These are phyloP conservation scores for Gentiana dahurica DNA, from an alignment of 257 asterid genomes.

Conservation along the genomic window DNA sequence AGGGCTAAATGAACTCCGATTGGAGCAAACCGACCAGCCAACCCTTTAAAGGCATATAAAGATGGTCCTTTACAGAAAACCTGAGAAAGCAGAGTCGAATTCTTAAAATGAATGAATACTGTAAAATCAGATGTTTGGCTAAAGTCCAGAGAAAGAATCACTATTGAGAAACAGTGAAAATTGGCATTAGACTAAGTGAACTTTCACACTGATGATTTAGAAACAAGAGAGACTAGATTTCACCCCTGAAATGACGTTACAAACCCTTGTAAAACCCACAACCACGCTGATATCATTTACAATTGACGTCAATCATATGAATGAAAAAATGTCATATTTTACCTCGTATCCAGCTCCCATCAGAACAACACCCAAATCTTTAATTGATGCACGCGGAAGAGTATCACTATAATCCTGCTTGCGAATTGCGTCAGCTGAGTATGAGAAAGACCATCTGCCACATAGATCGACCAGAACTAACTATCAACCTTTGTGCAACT, in stretches of 20 bases:
- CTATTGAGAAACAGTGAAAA: too few relatives aligned
- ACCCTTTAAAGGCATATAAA: conserved; percentile 67
- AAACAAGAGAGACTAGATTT: too few relatives aligned
- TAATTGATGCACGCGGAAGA: conserved; percentile 59
- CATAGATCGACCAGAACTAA: conserved; percentile 8
- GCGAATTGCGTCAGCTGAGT: conserved; percentile 57
- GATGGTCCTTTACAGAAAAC: conserved; percentile 81
- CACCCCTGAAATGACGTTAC: too few relatives aligned
- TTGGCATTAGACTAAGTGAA: too few relatives aligned
- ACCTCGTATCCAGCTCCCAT: conserved; percentile 92
- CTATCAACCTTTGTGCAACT: conserved; percentile 3
- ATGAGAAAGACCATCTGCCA: conserved; percentile 68
- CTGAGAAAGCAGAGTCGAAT: conserved; percentile 18
- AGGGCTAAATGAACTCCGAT: conserved; percentile 84
- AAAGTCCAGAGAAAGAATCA: too few relatives aligned
- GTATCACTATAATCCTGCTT: conserved; percentile 64
- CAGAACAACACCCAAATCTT: conserved; percentile 61
- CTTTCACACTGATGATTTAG: too few relatives aligned
- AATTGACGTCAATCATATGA: too few relatives aligned
- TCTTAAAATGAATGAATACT: too few relatives aligned
- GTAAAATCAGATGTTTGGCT: too few relatives aligned
- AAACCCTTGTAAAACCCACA: too few relatives aligned
- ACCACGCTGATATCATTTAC: too few relatives aligned
- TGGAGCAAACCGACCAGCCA: conserved; percentile 78
- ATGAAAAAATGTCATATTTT: conserved; percentile 1